phyloP scores from a whole-genome alignment of 225 moss, liverwort and hornwort genomes.

The Bryum argenteum region DNA sequence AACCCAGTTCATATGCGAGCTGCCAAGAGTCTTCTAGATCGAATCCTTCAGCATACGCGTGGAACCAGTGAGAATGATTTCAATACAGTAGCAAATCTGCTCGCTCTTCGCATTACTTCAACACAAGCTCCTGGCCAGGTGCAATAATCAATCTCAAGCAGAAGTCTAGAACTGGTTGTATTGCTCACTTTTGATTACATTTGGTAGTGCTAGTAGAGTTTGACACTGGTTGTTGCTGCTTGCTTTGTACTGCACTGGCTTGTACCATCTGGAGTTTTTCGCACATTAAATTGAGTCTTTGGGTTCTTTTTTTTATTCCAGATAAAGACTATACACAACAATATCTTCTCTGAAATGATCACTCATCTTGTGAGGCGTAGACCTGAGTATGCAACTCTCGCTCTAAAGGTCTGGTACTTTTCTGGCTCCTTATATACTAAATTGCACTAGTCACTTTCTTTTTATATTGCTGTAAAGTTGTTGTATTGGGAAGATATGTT shows the following conservation, averaged over 20 bases:
- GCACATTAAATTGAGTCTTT: slow-evolving; percentile 9
- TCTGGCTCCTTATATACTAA: slow-evolving; percentile 16
- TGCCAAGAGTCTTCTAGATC: slow-evolving; percentile 90
- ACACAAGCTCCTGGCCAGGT: slow-evolving; percentile 95
- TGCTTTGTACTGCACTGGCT: slow-evolving; percentile 1
- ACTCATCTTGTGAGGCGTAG: slow-evolving; percentile 86
- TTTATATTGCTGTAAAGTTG: slow-evolving; percentile 5
- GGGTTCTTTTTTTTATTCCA: slow-evolving; percentile 35
- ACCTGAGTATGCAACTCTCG: slow-evolving; percentile 91
- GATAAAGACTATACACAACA: slow-evolving; percentile 85
- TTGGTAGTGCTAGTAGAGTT: slow-evolving; percentile 15
- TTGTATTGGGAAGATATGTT: slow-evolving; percentile 20
- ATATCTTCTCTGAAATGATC: slow-evolving; percentile 92
- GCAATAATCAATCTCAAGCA: slow-evolving; percentile 19
- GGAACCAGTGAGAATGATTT: slow-evolving; percentile 95
- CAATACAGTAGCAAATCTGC: slow-evolving; percentile 87
- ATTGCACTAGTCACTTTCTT: slow-evolving; percentile 15
- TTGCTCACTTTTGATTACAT: slow-evolving; percentile 1
- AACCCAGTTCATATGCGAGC: slow-evolving; percentile 92
- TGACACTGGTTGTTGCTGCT: slow-evolving; percentile 16
- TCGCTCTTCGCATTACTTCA: slow-evolving; percentile 83
- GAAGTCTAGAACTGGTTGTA: slow-evolving; percentile 8
- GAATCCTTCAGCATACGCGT: slow-evolving; percentile 92
- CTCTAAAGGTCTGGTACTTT: slow-evolving; percentile 72
- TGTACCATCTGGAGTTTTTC: slow-evolving; percentile 10